Conservation (phyloP, 2,329 filamentous ascomycete species). For the Epichloe uncinata region DNA sequence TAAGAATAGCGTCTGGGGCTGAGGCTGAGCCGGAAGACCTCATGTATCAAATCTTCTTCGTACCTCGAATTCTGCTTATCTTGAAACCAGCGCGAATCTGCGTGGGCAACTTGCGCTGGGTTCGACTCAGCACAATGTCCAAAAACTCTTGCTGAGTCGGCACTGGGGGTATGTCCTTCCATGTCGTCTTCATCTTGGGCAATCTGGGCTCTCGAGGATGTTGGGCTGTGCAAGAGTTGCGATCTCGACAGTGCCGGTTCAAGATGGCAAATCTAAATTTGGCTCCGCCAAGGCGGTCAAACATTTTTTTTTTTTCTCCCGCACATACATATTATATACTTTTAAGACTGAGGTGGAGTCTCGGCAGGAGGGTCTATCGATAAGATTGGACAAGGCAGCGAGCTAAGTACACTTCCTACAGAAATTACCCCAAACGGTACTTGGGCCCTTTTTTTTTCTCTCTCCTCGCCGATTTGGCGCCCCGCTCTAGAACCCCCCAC, state of each 20-base stretch:
- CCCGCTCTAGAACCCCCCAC: slow-evolving; percentile 8
- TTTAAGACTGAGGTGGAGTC: slow-evolving; percentile 11
- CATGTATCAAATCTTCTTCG: slow-evolving; percentile 6
- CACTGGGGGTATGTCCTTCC: slow-evolving; percentile 73
- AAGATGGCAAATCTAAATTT: slow-evolving; percentile 10
- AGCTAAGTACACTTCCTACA: neutral
- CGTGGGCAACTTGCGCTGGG: slow-evolving; percentile 83
- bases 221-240: slow-evolving; percentile 3
- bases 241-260: slow-evolving; percentile 6
- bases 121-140: slow-evolving; percentile 90
- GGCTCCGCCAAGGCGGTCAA: slow-evolving; percentile 16
- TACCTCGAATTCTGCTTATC: slow-evolving; percentile 75
- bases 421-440: neutral
- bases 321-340: slow-evolving; percentile 1
- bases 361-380: slow-evolving; percentile 13
- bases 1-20: neutral
- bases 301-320: slow-evolving; percentile 20
- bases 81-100: slow-evolving; percentile 92
- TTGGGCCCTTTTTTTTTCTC: neutral
- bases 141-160: slow-evolving; percentile 92
- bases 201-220: slow-evolving; percentile 6
- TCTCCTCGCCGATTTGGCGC: too few relatives aligned
- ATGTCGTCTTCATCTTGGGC: slow-evolving; percentile 46
- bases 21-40: neutral
- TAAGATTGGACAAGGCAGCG: slow-evolving; percentile 6